Evolutionary conservation across 805 yeast species (phyloP).

Genomic region (Candida tibetensis): DNA sequence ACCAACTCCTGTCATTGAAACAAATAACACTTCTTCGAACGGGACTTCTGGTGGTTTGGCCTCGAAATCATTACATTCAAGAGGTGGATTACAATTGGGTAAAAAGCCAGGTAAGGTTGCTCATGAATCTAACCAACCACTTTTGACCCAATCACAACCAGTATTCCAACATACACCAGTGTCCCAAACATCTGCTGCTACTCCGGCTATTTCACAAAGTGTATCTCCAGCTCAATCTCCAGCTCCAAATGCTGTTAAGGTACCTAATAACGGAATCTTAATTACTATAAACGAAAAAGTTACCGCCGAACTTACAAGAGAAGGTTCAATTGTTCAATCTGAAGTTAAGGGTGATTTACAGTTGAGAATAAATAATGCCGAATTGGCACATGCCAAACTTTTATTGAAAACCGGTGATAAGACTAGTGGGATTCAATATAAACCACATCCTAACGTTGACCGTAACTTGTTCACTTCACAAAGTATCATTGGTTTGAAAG

Average conservation of each 20-base stretch:
- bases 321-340: constrained; percentile 65
- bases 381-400: constrained; percentile 64
- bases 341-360: constrained; percentile 91
- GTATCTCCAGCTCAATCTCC: constrained; percentile 24
- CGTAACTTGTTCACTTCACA: constrained; percentile 59
- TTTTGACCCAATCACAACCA: constrained; percentile 30
- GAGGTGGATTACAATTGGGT: constrained; percentile 80
- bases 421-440: constrained; percentile 61
- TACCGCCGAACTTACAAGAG: constrained; percentile 75
- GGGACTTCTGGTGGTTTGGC: constrained; percentile 9
- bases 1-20: constrained; percentile 24
- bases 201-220: constrained; percentile 21
- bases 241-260: constrained; percentile 22
- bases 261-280: constrained; percentile 71
- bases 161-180: constrained; percentile 26
- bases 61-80: constrained; percentile 32
- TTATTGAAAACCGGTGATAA: constrained; percentile 50
- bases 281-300: constrained; percentile 75
- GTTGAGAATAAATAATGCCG: constrained; percentile 78
- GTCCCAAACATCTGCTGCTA: constrained; percentile 12
- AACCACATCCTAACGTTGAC: constrained; percentile 96
- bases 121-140: constrained; percentile 27
- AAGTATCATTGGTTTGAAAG: constrained; percentile 69
- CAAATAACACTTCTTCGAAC: constrained; percentile 13
- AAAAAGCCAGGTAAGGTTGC: constrained; percentile 39